Conservation (phyloP, 2,329 filamentous ascomycete species). For the Beauveria sp. region DNA sequence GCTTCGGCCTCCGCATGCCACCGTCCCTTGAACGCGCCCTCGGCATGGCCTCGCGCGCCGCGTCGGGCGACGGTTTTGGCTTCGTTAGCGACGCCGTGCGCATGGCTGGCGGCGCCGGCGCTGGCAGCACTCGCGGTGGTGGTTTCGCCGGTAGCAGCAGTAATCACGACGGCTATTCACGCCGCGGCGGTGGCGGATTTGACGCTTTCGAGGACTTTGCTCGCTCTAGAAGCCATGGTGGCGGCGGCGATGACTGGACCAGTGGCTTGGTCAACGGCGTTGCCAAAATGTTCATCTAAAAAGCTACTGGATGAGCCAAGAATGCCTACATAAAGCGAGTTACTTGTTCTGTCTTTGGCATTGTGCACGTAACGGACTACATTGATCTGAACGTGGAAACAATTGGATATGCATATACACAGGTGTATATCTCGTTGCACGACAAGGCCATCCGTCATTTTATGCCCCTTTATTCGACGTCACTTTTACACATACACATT, state of each 20-base stretch:
- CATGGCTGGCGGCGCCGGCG: conserved; percentile 37
- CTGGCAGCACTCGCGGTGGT: conserved; percentile 10
- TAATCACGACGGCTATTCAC: conserved; percentile 1
- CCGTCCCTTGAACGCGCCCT: conserved; percentile 52
- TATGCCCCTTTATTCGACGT: neutral
- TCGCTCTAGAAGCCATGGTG: conserved; percentile 15
- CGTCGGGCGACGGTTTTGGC: conserved; percentile 39
- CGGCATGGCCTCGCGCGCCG: conserved; percentile 43
- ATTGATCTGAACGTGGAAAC: neutral
- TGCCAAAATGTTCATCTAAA: conserved; percentile 36
- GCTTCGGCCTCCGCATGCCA: conserved; percentile 74
- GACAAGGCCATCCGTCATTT: neutral
- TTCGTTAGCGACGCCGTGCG: conserved; percentile 48
- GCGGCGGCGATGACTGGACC: conserved; percentile 22
- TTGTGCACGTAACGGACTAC: neutral
- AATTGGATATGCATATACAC: neutral
- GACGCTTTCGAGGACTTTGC: conserved; percentile 24
- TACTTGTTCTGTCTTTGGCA: neutral
- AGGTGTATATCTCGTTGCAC: neutral
- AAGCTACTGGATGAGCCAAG: neutral
- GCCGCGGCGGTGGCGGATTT: conserved; percentile 2
- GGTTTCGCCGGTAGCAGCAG: conserved; percentile 19
- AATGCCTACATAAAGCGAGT: neutral
- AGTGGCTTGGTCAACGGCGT: conserved; percentile 27
- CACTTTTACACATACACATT: neutral